Conservation (phyloP, 2,329 filamentous ascomycete genomes). For the Celoporthe dispersa region DNA sequence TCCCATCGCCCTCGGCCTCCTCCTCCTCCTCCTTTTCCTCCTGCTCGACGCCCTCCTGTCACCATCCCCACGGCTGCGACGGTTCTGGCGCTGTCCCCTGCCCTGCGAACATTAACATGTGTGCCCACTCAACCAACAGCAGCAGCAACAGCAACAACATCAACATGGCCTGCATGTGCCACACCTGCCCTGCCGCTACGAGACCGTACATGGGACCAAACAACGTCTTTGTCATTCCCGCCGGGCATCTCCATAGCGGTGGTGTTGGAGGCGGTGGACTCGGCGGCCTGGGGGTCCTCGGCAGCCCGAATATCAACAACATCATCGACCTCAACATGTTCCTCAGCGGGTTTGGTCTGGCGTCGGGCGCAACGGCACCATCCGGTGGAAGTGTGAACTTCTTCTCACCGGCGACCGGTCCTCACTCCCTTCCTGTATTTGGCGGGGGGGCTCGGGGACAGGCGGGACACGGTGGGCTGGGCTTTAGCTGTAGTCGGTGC, state of each 20-base stretch:
- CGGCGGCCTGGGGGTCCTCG: background rate
- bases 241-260: conserved; percentile 15
- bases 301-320: conserved; percentile 10
- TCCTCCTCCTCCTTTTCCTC: background rate
- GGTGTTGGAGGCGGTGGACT: background rate
- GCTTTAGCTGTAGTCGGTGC: conserved; percentile 18
- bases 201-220: conserved; percentile 24
- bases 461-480: background rate
- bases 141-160: conserved; percentile 15
- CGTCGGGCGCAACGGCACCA: background rate
- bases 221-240: conserved; percentile 27
- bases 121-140: background rate
- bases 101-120: background rate
- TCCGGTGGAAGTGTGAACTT: background rate
- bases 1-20: background rate
- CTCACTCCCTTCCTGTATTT: background rate
- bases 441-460: conserved; percentile 6
- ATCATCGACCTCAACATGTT: conserved; percentile 18
- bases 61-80: background rate
- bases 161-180: conserved; percentile 17
- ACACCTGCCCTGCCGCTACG: conserved; percentile 25
- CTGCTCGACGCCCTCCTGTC: background rate
- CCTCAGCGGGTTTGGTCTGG: conserved; percentile 18
- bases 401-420: background rate
- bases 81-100: background rate